These are phyloP conservation scores for Tricholomella constricta DNA, from an alignment of 768 basidiomycete genomes.

Conservation along the genomic window DNA sequence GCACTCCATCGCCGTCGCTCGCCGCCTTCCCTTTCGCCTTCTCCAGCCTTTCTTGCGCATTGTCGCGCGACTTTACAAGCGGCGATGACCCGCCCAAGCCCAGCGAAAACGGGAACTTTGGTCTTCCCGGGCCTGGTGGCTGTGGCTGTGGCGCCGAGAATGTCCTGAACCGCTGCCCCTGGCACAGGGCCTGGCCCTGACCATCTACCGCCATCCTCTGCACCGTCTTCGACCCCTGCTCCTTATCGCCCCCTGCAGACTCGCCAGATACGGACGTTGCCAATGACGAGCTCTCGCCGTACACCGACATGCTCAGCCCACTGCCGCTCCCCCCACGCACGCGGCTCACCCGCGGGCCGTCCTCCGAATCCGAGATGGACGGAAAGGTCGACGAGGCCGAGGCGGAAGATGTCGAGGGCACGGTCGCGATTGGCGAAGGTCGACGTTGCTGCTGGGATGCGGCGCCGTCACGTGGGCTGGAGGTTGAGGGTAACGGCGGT, in stretches of 20 bases:
- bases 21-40: not conserved
- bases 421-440: not conserved
- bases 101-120: slow-evolving; percentile 2
- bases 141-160: slow-evolving; percentile 14
- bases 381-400: slow-evolving; percentile 12
- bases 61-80: not conserved
- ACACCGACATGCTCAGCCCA: not conserved
- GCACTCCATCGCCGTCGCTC: not conserved
- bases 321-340: not conserved
- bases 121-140: not conserved
- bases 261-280: slow-evolving; percentile 15
- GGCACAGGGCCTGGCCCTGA: not conserved
- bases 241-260: slow-evolving; percentile 1
- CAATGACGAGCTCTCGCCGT: slow-evolving; percentile 8
- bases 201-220: not conserved
- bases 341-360: not conserved
- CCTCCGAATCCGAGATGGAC: slow-evolving; percentile 16
- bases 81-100: slow-evolving; percentile 7
- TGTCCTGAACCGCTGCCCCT: slow-evolving; percentile 11
- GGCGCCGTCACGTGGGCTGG: too few relatives aligned
- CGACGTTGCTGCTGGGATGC: not conserved
- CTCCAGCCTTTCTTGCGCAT: not conserved
- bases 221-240: not conserved
- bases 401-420: not conserved
- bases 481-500: slow-evolving; percentile 1